Base-by-base conservation (phyloP, 2,329 filamentous ascomycete genomes). In the Plenodomus tracheiphilus region DNA sequence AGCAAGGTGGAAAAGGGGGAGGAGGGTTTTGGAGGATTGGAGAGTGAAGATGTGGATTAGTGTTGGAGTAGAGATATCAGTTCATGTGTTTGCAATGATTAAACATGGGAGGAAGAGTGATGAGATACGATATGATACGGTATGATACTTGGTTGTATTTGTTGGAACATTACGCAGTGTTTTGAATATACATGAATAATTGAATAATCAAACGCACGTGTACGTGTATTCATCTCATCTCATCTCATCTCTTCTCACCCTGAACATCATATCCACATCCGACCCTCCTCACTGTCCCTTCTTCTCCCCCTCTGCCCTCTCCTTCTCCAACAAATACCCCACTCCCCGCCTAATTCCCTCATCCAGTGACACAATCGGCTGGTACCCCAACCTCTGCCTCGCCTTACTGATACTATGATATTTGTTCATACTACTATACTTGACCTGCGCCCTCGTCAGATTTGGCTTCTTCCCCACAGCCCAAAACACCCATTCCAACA, bases 371-470 rank as follows among this genome's bases (percentile, higher is more conserved):
- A 88, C 84, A 45, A 89, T 72, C 2, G 88, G 88, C 68, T 74
- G 70, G 72, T 92, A 92, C 2, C 85, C 85, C 46, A 92, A 74
- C 58, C 87, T 77, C 61, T 70, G 77, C 78, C 84, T 88, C 47
- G 88, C 88, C 80, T 92, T 92, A 50, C 77, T 76, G 67, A 91
- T 90, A 74, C 85, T 85, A 73, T 88, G 91, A 74, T 91, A 92
- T 48, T 88, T 79, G 48, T 85, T 88, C 85, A 91, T 88, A 69
- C 82, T 85, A 65, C 83, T 84, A 70, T 86, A 89, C 58, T 81
- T 76, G 52, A 88, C 76, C 58, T 78, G 73, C 48, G 74, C 71
- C 49, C 73, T 59, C 10, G 74, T 77, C 58, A 80, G 46, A 41
- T 76, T 79, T 15, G 77, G 77, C 54, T 70, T 76, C 57, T 66